A percentile compares a stretch with the other conserved stretches of the same genome.
phyloP scores from a whole-genome alignment of 805 yeast species.

The Martiniozyma abietophila region DNA sequence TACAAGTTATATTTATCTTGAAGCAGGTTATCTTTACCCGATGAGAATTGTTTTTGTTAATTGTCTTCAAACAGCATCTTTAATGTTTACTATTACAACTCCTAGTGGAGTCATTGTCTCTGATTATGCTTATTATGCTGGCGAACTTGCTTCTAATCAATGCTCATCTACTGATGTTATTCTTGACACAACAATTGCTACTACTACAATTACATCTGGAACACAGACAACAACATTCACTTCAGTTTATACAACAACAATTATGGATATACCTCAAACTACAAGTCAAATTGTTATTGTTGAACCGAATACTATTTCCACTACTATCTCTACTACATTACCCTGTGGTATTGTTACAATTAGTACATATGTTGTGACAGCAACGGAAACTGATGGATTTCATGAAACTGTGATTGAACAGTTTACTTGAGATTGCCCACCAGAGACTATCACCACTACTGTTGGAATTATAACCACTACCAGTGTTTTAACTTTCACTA shows the following conservation, averaged over 20 bases:
- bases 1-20: slow-evolving; percentile 10
- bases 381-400: too few relatives aligned
- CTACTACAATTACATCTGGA: not conserved
- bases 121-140: too few relatives aligned
- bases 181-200: not conserved
- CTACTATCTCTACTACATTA: not conserved
- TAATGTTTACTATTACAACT: slow-evolving; percentile 9
- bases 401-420: too few relatives aligned
- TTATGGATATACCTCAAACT: not conserved
- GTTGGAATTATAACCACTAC: too few relatives aligned
- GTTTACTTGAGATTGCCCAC: too few relatives aligned
- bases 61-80: slow-evolving; percentile 6
- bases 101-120: slow-evolving; percentile 9
- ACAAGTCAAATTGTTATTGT: not conserved
- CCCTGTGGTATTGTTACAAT: too few relatives aligned
- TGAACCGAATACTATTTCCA: not conserved
- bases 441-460: too few relatives aligned
- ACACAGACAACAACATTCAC: not conserved
- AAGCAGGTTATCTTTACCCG: slow-evolving; percentile 14
- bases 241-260: not conserved
- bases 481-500: too few relatives aligned
- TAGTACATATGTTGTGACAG: too few relatives aligned
- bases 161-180: not conserved
- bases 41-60: slow-evolving; percentile 15
- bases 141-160: not conserved